Base-by-base conservation (phyloP, 169 alveolate species). In the Plasmodium cynomolgi region DNA sequence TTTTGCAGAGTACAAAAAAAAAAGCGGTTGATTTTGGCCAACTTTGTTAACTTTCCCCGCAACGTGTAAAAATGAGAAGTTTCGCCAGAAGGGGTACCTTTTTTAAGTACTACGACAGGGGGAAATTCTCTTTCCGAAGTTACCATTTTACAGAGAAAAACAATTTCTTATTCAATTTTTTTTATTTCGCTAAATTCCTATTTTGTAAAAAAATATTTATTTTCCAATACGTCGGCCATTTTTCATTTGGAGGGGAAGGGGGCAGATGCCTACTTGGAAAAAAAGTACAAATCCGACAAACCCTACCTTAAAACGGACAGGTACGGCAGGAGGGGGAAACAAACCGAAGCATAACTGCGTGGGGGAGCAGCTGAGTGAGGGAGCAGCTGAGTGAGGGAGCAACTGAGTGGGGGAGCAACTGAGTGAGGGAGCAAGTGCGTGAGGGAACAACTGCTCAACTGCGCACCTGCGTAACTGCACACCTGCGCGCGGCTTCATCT, bases 291-390 rank as follows among this genome's bases (percentile, higher is more conserved):
- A 68, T 15, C 90, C 13, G 83, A 90, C 34, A 80, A 81, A 15
- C 88, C 88, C 37, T 90, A 80, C 74, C 7, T 80, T 68, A 79
- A 73, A 90, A 90, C 94, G 73, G 84, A 90, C 20, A 90, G 94
- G 94, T 90, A 44, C 39, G 20, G 7, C 73, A 31, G 11, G 50
- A 71, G 31, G 34, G 29, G 44, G 6, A 26, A 68, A 84, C 17
- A 72, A 56, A 82, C 39, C 11, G 3, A 56, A 5, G 73, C 17
- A 82, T 26, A 20, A 26, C 34, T 20, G 37, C 37, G 29, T 8
- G 34, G 17, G 34, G 9, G 77, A 1, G 6, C 5, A 62, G 6
- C 34, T 62, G 34, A 15, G 75, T 9, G 72, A 13, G 6, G 23
- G 77, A 1, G 6, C 5, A 62, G 6, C 34, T 62, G 34, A 15